phyloP scores from a whole-genome alignment of 305 asterid species.

The Andrographis paniculata region DNA sequence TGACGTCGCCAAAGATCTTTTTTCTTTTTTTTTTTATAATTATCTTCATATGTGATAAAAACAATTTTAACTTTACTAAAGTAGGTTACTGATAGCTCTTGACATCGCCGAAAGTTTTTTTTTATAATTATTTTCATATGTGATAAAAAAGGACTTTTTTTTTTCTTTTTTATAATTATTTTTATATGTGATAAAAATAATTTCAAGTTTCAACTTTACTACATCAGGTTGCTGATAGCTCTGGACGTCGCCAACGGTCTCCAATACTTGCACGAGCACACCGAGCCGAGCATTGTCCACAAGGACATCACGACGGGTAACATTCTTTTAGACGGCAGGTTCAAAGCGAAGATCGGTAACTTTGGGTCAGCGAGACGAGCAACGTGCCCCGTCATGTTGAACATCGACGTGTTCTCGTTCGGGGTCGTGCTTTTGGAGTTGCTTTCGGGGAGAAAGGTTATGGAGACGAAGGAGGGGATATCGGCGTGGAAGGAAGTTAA shows the following conservation, averaged over 20 bases:
- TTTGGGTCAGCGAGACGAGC: constrained; percentile 50
- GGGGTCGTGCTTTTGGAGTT: constrained; percentile 68
- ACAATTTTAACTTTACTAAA: no score
- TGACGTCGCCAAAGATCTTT: no score
- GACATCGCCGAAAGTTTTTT: constrained; percentile 78
- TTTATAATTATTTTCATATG: no score
- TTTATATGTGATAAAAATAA: no score
- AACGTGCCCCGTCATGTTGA: constrained; percentile 35
- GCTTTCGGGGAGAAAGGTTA: constrained; percentile 55
- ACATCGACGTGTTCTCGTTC: constrained; percentile 64
- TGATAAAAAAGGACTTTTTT: no score
- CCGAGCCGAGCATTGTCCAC: constrained; percentile 66
- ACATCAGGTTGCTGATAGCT: constrained; percentile 50
- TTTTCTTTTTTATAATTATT: no score
- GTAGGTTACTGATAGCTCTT: constrained; percentile 26
- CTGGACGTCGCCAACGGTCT: constrained; percentile 73
- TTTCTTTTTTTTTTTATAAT: no score
- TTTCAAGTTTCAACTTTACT: no score
- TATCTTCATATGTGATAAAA: no score
- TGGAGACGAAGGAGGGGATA: constrained; percentile 51
- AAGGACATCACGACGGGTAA: constrained; percentile 49
- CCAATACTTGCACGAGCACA: constrained; percentile 75
- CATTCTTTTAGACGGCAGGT: constrained; percentile 60
- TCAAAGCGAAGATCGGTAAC: constrained; percentile 58
- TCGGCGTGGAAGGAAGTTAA: constrained; percentile 50